Percentiles rank a stretch among this genome's conserved stretches.
Conservation (phyloP, 2,329 filamentous ascomycete genomes). For the Whalleya microplaca region DNA sequence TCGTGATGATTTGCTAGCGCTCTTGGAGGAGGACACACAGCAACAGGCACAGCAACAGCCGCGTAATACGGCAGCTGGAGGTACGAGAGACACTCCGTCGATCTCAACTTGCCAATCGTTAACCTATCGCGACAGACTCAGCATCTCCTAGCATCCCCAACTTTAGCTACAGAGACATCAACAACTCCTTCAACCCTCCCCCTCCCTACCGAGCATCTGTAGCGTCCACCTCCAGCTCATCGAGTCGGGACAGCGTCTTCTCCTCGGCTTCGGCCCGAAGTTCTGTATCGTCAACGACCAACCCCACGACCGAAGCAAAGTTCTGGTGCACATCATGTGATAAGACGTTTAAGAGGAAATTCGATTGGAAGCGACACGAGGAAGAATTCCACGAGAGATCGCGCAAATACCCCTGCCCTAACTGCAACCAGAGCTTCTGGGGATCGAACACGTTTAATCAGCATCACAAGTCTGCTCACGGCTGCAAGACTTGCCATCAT, state of each 20-base stretch:
- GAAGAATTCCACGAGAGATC: slow-evolving; percentile 72
- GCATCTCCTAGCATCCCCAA: slow-evolving; percentile 23
- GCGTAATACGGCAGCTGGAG: slow-evolving; percentile 25
- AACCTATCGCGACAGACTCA: slow-evolving; percentile 20
- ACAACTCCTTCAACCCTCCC: slow-evolving; percentile 24
- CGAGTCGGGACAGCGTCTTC: slow-evolving; percentile 39
- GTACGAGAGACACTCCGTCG: slow-evolving; percentile 20
- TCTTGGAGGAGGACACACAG: slow-evolving; percentile 33
- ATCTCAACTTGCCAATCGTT: not conserved
- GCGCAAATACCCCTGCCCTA: slow-evolving; percentile 69
- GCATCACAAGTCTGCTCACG: slow-evolving; percentile 68
- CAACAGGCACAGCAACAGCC: slow-evolving; percentile 25
- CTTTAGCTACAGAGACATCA: slow-evolving; percentile 34
- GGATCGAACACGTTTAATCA: slow-evolving; percentile 71
- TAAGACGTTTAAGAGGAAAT: slow-evolving; percentile 69
- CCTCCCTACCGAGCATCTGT: slow-evolving; percentile 36
- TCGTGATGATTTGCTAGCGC: slow-evolving; percentile 34
- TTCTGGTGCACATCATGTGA: slow-evolving; percentile 55
- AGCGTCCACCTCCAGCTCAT: slow-evolving; percentile 37
- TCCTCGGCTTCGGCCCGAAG: slow-evolving; percentile 36
- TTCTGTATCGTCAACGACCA: slow-evolving; percentile 34
- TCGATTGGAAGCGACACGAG: slow-evolving; percentile 72
- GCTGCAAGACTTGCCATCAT: slow-evolving; percentile 67
- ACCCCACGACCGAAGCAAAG: slow-evolving; percentile 31
- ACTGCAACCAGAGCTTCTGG: slow-evolving; percentile 71